A percentile compares a stretch with the other conserved stretches of the same genome.
phyloP scores from a whole-genome alignment of 805 yeast species.

The Candida boleticola region DNA sequence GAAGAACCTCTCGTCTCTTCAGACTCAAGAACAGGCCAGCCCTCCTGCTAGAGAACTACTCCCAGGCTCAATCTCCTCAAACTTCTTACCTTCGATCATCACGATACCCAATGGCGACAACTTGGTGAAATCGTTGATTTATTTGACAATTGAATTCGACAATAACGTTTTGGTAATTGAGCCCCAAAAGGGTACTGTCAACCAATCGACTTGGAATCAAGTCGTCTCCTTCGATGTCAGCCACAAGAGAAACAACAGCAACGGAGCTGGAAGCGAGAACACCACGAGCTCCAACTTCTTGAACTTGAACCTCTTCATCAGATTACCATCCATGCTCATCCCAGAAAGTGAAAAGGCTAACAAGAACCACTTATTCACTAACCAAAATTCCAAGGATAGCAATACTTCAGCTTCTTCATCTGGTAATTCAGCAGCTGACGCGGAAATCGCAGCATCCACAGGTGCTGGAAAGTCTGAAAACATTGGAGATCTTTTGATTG shows the following conservation, averaged over 20 bases:
- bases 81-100: slow-evolving; percentile 51
- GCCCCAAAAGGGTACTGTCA: slow-evolving; percentile 79
- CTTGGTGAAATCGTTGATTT: slow-evolving; percentile 65
- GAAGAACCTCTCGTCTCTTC: slow-evolving; percentile 24
- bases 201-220: slow-evolving; percentile 79
- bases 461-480: slow-evolving; percentile 25
- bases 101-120: slow-evolving; percentile 52
- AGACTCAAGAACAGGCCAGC: slow-evolving; percentile 14
- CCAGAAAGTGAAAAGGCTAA: slow-evolving; percentile 37
- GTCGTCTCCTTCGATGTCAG: slow-evolving; percentile 87
- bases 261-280: slow-evolving; percentile 23
- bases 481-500: slow-evolving; percentile 71
- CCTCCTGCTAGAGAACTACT: slow-evolving; percentile 19
- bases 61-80: slow-evolving; percentile 32
- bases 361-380: slow-evolving; percentile 31
- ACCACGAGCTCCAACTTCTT: slow-evolving; percentile 49
- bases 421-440: neutral
- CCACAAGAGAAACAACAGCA: slow-evolving; percentile 18
- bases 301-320: slow-evolving; percentile 73
- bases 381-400: slow-evolving; percentile 7
- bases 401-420: slow-evolving; percentile 8
- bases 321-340: slow-evolving; percentile 66
- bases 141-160: slow-evolving; percentile 90
- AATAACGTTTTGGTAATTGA: slow-evolving; percentile 88
- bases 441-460: neutral